These are phyloP conservation scores for Corniculantispora saksenae DNA, from an alignment of 2,329 filamentous ascomycete genomes.

Conservation along the genomic window DNA sequence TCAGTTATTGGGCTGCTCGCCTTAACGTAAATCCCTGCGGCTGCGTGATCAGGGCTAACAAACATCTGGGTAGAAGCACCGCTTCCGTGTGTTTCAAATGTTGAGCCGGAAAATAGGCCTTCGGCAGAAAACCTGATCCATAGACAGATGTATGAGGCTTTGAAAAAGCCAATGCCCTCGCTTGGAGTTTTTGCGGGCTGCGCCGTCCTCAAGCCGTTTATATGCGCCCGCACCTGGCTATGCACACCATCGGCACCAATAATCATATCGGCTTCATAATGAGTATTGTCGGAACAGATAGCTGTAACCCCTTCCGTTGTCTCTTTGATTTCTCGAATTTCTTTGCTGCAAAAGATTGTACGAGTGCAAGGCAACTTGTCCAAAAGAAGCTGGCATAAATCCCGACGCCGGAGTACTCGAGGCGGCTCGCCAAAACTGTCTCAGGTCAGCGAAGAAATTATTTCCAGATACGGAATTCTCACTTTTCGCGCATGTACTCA, in stretches of 20 bases:
- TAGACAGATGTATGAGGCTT: conserved; percentile 22
- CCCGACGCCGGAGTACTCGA: background rate
- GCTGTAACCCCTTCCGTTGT: conserved; percentile 29
- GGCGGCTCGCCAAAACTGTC: background rate
- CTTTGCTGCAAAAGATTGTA: conserved; percentile 23
- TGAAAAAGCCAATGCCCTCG: background rate
- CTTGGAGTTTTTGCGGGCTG: background rate
- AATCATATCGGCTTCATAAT: conserved; percentile 36
- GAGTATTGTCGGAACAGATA: conserved; percentile 33
- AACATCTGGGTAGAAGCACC: conserved; percentile 29
- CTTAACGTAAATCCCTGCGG: conserved; percentile 31
- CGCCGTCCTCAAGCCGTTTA: conserved; percentile 18
- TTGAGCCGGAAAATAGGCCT: conserved; percentile 14
- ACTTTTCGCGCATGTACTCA: background rate
- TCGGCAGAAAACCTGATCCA: conserved; percentile 22
- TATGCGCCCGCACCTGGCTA: conserved; percentile 35
- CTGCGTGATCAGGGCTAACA: conserved; percentile 25
- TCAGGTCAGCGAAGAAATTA: background rate
- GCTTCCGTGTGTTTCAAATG: conserved; percentile 22
- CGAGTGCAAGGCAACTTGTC: background rate
- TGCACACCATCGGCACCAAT: conserved; percentile 44
- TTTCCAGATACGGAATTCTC: background rate
- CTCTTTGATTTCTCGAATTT: background rate
- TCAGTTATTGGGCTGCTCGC: conserved; percentile 28
- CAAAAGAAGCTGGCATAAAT: background rate